Conservation (phyloP, 2,329 filamentous ascomycete genomes). For the Cryoendolithus antarcticus region DNA sequence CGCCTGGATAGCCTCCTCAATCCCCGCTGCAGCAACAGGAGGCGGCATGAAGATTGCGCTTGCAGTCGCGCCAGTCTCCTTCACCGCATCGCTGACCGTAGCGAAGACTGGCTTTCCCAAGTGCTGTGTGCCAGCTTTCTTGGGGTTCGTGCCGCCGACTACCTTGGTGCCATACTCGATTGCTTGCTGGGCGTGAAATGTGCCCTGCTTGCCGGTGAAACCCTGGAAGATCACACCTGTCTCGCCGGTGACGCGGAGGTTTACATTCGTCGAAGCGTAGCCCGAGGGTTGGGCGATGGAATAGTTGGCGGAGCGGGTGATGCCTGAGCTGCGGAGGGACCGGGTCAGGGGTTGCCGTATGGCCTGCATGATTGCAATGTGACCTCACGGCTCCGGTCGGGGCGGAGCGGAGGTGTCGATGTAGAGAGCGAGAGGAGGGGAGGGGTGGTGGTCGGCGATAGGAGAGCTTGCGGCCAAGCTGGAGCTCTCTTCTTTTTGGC, state of each 20-base stretch:
- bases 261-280: constrained; percentile 33
- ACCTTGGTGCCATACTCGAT: constrained; percentile 99
- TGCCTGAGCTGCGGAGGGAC: constrained; percentile 53
- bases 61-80: constrained; percentile 79
- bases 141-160: constrained; percentile 96
- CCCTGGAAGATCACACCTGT: constrained; percentile 96
- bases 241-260: constrained; percentile 83
- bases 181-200: constrained; percentile 94
- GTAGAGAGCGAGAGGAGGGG: constrained; percentile 2
- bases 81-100: constrained; percentile 76
- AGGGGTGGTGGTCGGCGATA: background rate
- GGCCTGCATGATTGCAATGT: constrained; percentile 60
- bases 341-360: constrained; percentile 61
- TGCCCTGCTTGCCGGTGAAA: constrained; percentile 63
- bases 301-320: constrained; percentile 57
- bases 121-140: constrained; percentile 88
- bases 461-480: no score
- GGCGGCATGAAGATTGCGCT: constrained; percentile 97
- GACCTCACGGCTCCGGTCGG: background rate
- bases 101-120: constrained; percentile 88
- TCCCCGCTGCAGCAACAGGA: constrained; percentile 81
- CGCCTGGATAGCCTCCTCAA: constrained; percentile 88
- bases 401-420: background rate
- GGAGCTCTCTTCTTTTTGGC: no score
- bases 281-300: constrained; percentile 42